Conservation (phyloP, 2,329 filamentous ascomycete species). For the Didymella arachidicola region DNA sequence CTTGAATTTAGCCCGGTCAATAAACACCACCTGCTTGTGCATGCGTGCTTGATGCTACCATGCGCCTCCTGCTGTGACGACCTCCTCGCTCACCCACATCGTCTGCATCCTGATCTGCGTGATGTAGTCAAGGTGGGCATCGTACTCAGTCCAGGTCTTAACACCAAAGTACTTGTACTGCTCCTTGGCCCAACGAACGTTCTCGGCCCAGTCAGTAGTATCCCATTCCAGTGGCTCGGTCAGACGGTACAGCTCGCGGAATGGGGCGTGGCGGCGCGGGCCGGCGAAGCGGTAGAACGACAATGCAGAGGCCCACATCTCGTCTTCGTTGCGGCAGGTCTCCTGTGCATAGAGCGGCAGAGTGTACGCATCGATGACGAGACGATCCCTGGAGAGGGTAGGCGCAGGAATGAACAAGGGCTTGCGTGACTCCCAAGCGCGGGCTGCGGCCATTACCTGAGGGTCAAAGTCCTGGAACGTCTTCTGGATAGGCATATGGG, state of each 20-base stretch:
- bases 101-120: slow-evolving; percentile 26
- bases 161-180: slow-evolving; percentile 32
- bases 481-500: slow-evolving; percentile 4
- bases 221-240: slow-evolving; percentile 28
- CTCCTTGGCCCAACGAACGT: slow-evolving; percentile 46
- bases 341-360: slow-evolving; percentile 30
- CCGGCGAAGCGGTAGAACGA: slow-evolving; percentile 17
- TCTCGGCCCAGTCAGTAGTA: slow-evolving; percentile 42
- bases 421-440: slow-evolving; percentile 9
- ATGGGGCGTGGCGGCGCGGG: slow-evolving; percentile 13
- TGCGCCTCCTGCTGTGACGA: slow-evolving; percentile 1
- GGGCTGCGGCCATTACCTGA: slow-evolving; percentile 19
- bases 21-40: background rate
- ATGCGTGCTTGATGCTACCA: background rate
- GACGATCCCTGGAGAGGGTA: slow-evolving; percentile 26
- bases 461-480: background rate
- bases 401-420: slow-evolving; percentile 28
- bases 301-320: slow-evolving; percentile 12
- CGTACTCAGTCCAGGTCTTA: slow-evolving; percentile 41
- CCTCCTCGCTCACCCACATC: slow-evolving; percentile 39
- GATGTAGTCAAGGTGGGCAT: slow-evolving; percentile 35
- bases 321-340: slow-evolving; percentile 7
- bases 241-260: slow-evolving; percentile 39
- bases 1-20: background rate
- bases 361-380: slow-evolving; percentile 27